Evolutionary conservation across 1,284 basidiomycete genomes (phyloP).

Genomic region (Cutaneotrichosporon dermatis): DNA sequence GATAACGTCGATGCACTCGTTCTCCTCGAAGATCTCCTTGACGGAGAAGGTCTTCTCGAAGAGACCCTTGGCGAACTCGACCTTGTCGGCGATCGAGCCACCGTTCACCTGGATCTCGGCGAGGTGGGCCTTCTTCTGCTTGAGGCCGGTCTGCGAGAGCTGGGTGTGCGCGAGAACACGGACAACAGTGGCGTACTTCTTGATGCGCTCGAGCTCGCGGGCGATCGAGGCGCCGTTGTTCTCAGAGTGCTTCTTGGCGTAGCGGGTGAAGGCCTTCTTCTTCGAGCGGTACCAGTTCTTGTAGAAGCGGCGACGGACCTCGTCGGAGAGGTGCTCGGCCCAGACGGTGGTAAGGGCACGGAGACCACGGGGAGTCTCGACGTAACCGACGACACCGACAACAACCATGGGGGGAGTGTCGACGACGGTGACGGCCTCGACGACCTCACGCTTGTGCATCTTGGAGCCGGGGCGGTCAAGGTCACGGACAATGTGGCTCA

Average conservation of each 20-base stretch:
- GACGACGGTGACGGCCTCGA: conserved; percentile 93
- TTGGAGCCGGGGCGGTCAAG: conserved; percentile 98
- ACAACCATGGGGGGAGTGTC: conserved; percentile 97
- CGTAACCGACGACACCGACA: conserved; percentile 98
- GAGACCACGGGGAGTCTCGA: conserved; percentile 98
- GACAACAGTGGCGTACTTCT: conserved; percentile 99
- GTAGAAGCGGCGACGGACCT: conserved; percentile 99
- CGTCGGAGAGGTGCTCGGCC: conserved; percentile 65
- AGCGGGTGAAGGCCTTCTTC: conserved; percentile 98
- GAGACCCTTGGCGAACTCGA: conserved; percentile 88
- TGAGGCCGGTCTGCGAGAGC: conserved; percentile 94
- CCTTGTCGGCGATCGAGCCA: conserved; percentile 94
- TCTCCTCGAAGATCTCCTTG: conserved; percentile 83
- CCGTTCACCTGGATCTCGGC: conserved; percentile 99
- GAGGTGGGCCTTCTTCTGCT: conserved; percentile 99
- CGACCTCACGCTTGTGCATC: conserved; percentile 99
- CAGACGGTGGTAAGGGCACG: conserved; percentile 70
- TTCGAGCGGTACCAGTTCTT: conserved; percentile 99
- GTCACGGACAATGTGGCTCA: conserved; percentile 99
- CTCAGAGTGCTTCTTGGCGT: conserved; percentile 99
- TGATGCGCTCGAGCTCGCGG: conserved; percentile 98
- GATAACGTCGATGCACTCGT: conserved; percentile 95
- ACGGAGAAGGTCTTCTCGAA: conserved; percentile 97
- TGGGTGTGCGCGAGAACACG: conserved; percentile 99
- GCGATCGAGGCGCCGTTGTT: conserved; percentile 85